phyloP scores from a whole-genome alignment of 2,329 filamentous ascomycete genomes.

The Fusarium euwallaceae region DNA sequence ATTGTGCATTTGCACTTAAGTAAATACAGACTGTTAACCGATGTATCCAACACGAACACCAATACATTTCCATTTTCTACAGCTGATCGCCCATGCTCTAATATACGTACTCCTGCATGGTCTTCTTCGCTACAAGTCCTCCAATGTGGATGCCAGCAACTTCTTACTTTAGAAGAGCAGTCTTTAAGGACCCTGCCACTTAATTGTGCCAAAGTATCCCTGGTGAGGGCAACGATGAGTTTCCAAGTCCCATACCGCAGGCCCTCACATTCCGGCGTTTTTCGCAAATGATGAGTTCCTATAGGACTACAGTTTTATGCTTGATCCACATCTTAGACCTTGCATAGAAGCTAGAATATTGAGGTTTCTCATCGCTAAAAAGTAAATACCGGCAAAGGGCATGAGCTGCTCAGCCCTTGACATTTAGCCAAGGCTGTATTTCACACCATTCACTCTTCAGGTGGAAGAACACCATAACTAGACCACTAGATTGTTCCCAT shows the following conservation, averaged over 20 bases:
- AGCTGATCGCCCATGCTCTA: background rate
- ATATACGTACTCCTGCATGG: no score
- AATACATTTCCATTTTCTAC: background rate
- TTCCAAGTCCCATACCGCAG: background rate
- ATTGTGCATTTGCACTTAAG: no score
- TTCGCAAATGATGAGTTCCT: background rate
- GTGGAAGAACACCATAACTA: background rate
- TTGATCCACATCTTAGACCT: background rate
- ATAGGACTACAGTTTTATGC: background rate
- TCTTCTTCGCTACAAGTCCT: background rate
- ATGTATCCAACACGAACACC: background rate
- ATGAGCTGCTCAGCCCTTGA: background rate
- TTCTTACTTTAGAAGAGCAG: background rate
- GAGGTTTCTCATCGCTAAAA: background rate
- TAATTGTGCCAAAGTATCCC: rapidly evolving
- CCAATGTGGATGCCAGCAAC: background rate
- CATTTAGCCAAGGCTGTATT: background rate
- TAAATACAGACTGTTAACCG: background rate
- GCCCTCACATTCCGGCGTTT: background rate
- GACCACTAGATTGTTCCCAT: background rate
- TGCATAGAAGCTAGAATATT: background rate
- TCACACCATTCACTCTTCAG: background rate
- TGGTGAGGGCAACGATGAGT: background rate
- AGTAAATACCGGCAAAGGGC: no score
- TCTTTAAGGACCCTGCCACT: background rate